Conservation (phyloP, 2,329 filamentous ascomycete species). For the Cladophialophora exuberans region DNA sequence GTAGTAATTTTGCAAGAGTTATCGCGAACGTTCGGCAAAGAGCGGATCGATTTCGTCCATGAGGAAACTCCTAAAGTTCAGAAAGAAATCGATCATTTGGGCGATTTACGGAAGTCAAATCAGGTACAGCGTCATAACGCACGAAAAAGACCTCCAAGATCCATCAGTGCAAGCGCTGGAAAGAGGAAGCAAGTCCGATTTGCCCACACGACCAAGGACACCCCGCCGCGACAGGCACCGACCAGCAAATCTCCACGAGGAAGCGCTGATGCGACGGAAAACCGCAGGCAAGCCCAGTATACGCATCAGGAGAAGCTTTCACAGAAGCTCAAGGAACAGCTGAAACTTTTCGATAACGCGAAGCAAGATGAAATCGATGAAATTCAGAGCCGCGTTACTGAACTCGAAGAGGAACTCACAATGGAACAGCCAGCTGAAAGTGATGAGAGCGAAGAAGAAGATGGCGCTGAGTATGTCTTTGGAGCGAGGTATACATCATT, state of each 20-base stretch:
- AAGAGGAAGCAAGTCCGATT: constrained; percentile 20
- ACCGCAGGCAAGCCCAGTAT: constrained; percentile 14
- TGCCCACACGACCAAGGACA: background rate
- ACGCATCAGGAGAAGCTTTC: constrained; percentile 5
- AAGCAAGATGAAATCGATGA: background rate
- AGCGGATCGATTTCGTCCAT: constrained; percentile 9
- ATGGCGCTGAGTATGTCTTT: constrained; percentile 23
- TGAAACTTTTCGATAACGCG: constrained; percentile 16
- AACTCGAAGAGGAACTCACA: constrained; percentile 6
- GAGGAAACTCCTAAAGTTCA: constrained; percentile 15
- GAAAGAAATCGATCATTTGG: constrained; percentile 7
- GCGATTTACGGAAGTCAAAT: background rate
- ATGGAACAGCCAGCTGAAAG: background rate
- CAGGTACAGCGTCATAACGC: constrained; percentile 2
- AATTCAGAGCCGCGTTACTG: background rate
- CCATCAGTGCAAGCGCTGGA: background rate
- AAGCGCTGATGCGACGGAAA: constrained; percentile 5
- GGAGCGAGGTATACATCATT: constrained; percentile 13
- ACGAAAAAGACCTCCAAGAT: background rate
- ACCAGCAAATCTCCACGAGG: too few relatives aligned
- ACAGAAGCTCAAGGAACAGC: constrained; percentile 6
- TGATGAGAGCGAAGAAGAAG: constrained; percentile 29
- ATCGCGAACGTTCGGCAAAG: constrained; percentile 3
- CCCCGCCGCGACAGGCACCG: background rate
- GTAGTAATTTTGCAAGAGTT: constrained; percentile 6